Evolutionary conservation across 495 filamentous ascomycete genomes (phyloP).

Genomic region (Xylaria acuta): DNA sequence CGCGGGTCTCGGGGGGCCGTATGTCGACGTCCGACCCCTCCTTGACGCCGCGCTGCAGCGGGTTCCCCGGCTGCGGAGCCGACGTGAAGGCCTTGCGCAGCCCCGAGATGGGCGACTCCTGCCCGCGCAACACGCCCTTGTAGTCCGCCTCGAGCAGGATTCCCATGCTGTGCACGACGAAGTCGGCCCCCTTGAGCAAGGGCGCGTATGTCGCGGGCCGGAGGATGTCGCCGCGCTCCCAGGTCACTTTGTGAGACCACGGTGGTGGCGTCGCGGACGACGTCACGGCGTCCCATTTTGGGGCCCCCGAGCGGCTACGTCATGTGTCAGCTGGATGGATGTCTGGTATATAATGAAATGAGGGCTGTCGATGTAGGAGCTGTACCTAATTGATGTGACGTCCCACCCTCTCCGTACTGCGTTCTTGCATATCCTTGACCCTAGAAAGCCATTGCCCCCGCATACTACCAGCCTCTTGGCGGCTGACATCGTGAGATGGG

Average conservation of each 20-base stretch:
- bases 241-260: conserved; percentile 83
- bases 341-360: not conserved
- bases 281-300: conserved; percentile 81
- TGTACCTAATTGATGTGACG: conserved; percentile 85
- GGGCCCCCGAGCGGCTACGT: conserved; percentile 83
- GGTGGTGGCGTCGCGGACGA: conserved; percentile 71
- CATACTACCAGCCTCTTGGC: conserved; percentile 82
- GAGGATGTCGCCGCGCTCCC: conserved; percentile 87
- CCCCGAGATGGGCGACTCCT: conserved; percentile 75
- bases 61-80: conserved; percentile 61
- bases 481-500: conserved; percentile 40
- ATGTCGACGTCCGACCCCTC: conserved; percentile 50
- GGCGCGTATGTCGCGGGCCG: conserved; percentile 77
- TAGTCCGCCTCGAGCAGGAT: conserved; percentile 98
- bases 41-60: conserved; percentile 51
- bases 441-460: conserved; percentile 95
- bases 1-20: conserved; percentile 66
- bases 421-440: conserved; percentile 89
- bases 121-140: conserved; percentile 86
- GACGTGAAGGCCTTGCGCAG: conserved; percentile 76
- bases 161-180: conserved; percentile 90
- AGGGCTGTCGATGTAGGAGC: not conserved
- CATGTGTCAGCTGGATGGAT: conserved; percentile 15
- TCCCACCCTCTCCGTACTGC: conserved; percentile 83
- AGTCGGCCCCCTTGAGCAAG: conserved; percentile 74